These are phyloP conservation scores for Leishmania mexicana DNA, from an alignment of 208 protist species.

Conservation along the genomic window DNA sequence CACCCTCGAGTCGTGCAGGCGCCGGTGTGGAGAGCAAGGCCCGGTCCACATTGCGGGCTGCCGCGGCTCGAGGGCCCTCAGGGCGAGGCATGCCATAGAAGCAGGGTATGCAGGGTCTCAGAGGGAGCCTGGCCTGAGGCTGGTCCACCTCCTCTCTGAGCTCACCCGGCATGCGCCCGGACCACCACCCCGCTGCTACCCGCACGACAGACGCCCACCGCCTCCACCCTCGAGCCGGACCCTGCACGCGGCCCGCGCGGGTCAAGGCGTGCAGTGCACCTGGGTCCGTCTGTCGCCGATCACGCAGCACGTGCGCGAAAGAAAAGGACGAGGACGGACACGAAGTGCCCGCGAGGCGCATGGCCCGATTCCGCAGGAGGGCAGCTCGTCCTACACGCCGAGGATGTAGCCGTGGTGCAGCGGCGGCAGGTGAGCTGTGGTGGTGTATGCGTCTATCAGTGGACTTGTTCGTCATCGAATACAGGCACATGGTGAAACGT, in stretches of 20 bases:
- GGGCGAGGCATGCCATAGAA: neutral
- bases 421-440: neutral
- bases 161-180: neutral
- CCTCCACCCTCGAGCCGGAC: neutral
- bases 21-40: neutral
- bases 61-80: neutral
- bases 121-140: neutral
- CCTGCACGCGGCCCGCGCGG: neutral
- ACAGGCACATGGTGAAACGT: neutral
- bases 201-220: neutral
- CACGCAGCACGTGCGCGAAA: neutral
- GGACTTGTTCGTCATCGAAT: neutral
- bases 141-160: neutral
- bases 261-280: neutral
- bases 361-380: neutral
- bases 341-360: neutral
- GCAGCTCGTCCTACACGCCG: neutral
- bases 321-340: neutral
- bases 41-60: neutral
- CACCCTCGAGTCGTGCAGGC: neutral
- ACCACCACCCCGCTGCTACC: neutral
- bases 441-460: neutral
- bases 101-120: neutral
- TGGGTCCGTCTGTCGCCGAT: neutral
- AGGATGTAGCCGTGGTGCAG: neutral